Conservation (phyloP, 2,329 filamentous ascomycete species). For the Alternaria alternata region DNA sequence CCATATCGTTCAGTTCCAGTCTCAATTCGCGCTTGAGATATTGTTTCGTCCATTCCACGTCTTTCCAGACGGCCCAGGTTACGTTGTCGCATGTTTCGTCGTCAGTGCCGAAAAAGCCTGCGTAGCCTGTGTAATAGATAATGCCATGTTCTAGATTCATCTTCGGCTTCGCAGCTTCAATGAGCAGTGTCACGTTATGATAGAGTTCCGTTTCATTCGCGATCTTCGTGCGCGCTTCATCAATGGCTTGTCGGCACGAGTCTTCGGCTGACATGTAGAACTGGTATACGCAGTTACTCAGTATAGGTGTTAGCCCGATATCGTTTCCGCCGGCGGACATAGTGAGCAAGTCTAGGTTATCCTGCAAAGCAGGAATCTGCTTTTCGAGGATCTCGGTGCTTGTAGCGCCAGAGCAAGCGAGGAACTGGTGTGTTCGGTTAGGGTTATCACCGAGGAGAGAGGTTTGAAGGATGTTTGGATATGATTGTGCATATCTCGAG, state of each 20-base stretch:
- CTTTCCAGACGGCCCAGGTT: constrained; percentile 41
- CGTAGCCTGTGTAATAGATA: constrained; percentile 39
- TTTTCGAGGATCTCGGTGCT: constrained; percentile 29
- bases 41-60: constrained; percentile 31
- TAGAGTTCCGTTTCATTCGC: constrained; percentile 26
- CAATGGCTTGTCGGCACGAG: constrained; percentile 34
- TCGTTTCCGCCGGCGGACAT: constrained; percentile 45
- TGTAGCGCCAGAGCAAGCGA: constrained; percentile 43
- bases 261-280: constrained; percentile 25
- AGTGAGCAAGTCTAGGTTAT: constrained; percentile 37
- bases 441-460: constrained; percentile 18
- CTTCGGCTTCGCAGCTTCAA: constrained; percentile 31
- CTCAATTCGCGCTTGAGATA: constrained; percentile 38
- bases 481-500: constrained; percentile 38
- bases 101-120: constrained; percentile 40
- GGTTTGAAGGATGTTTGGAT: constrained; percentile 37
- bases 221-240: constrained; percentile 28
- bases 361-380: constrained; percentile 16
- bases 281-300: constrained; percentile 30
- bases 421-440: constrained; percentile 34
- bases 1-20: constrained; percentile 36
- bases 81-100: constrained; percentile 39
- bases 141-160: constrained; percentile 33
- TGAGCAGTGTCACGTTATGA: constrained; percentile 28
- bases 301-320: constrained; percentile 36